Percentiles rank a stretch among this genome's conserved stretches.
These are phyloP conservation scores for Acanthamoeba quina DNA, from an alignment of 208 protist genomes.

Conservation along the genomic window DNA sequence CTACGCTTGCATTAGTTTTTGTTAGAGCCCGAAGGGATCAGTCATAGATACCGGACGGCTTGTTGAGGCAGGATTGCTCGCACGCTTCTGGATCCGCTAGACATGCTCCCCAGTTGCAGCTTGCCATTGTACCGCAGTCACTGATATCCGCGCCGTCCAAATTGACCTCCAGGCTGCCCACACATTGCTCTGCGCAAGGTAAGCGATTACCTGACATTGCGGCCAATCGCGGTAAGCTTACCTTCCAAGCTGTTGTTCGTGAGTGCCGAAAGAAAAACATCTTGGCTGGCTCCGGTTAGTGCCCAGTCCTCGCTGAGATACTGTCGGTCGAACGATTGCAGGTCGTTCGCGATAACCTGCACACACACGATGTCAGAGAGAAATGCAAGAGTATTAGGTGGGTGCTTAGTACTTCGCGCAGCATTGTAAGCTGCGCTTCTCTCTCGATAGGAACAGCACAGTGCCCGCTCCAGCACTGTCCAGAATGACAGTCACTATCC, in stretches of 20 bases:
- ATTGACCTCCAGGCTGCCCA: not conserved
- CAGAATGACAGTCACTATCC: not conserved
- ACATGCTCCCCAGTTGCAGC: constrained; percentile 25
- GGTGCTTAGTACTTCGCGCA: not conserved
- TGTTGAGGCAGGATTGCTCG: not conserved
- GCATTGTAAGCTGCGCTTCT: not conserved
- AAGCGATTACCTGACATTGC: not conserved
- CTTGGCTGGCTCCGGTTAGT: too few species aligned
- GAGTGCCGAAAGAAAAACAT: not conserved
- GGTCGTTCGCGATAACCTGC: too few species aligned
- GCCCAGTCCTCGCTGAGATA: too few species aligned
- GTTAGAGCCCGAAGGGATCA: not conserved
- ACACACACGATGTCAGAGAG: too few species aligned
- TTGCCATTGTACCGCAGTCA: not conserved
- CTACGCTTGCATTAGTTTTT: not conserved
- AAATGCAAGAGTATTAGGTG: not conserved
- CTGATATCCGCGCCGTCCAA: not conserved
- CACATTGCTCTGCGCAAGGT: not conserved
- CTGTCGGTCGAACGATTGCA: too few species aligned
- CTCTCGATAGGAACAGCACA: not conserved
- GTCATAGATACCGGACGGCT: not conserved
- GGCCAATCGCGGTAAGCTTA: too few species aligned
- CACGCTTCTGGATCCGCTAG: not conserved
- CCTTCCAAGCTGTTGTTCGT: not conserved
- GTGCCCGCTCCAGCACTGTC: not conserved